A percentile compares a stretch with the other conserved stretches of the same genome.
phyloP scores from a whole-genome alignment of 129 eudicot species.

The Centaurea solstitialis region DNA sequence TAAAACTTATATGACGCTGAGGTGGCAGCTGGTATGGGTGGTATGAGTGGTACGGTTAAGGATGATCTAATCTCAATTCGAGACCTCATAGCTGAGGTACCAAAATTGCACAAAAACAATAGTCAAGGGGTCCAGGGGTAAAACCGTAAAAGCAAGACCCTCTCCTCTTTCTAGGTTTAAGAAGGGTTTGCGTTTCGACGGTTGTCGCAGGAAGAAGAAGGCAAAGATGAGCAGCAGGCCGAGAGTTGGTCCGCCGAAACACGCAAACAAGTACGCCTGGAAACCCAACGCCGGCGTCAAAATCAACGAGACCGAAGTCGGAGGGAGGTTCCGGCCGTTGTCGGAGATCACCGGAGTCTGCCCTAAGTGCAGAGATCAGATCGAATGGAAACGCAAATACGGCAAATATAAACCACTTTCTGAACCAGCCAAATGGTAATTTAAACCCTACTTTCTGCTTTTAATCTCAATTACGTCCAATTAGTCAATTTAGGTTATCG shows the following conservation, averaged over 20 bases:
- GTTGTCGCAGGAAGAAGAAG: not conserved
- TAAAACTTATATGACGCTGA: no score
- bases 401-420: constrained; percentile 92
- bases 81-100: not conserved
- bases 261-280: constrained; percentile 90
- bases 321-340: constrained; percentile 77
- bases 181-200: not conserved
- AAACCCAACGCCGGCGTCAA: constrained; percentile 83
- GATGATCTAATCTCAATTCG: not conserved
- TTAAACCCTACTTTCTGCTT: not conserved
- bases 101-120: not conserved
- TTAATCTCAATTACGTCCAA: not conserved
- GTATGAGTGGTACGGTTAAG: no score
- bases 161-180: constrained; percentile 21
- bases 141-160: not conserved
- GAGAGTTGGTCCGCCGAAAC: constrained; percentile 81
- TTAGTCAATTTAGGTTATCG: not conserved
- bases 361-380: constrained; percentile 78
- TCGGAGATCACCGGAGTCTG: constrained; percentile 89
- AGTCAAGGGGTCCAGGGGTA: not conserved
- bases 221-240: constrained; percentile 46
- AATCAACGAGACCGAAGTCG: constrained; percentile 91
- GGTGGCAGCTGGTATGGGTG: no score
- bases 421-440: constrained; percentile 96
- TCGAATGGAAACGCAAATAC: constrained; percentile 94